Percentiles rank a stretch among this genome's conserved stretches.
Evolutionary conservation across 371 early-diverging fungal species (phyloP).

Genomic region (Mucor ambiguus): DNA sequence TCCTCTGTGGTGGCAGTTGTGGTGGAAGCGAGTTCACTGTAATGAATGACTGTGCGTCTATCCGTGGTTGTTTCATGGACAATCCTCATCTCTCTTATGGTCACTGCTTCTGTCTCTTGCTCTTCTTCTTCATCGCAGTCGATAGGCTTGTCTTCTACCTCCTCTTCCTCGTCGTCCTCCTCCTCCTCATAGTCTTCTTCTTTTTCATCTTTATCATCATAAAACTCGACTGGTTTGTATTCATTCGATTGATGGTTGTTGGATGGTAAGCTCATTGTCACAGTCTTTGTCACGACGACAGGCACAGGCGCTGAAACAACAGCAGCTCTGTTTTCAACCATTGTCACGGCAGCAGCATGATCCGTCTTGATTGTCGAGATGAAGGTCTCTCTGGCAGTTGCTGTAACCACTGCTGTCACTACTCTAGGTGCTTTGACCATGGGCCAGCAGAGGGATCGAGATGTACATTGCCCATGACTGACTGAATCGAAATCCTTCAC

Average conservation of each 20-base stretch:
- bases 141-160: too few species aligned
- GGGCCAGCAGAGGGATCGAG: neutral
- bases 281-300: neutral
- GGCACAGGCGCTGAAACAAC: neutral
- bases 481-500: neutral
- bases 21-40: neutral
- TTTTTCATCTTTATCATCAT: neutral
- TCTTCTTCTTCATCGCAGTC: neutral
- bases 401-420: constrained; percentile 2
- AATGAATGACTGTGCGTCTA: neutral
- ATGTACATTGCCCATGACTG: neutral
- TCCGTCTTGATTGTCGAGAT: neutral
- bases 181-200: neutral
- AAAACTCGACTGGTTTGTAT: neutral
- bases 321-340: neutral
- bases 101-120: neutral
- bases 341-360: neutral
- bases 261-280: neutral
- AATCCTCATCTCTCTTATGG: neutral
- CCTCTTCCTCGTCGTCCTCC: neutral
- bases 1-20: neutral
- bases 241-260: neutral
- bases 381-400: neutral
- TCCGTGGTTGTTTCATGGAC: neutral
- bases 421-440: neutral